phyloP scores from a whole-genome alignment of 2,329 filamentous ascomycete species.

The Aspergillus eucalypticola region DNA sequence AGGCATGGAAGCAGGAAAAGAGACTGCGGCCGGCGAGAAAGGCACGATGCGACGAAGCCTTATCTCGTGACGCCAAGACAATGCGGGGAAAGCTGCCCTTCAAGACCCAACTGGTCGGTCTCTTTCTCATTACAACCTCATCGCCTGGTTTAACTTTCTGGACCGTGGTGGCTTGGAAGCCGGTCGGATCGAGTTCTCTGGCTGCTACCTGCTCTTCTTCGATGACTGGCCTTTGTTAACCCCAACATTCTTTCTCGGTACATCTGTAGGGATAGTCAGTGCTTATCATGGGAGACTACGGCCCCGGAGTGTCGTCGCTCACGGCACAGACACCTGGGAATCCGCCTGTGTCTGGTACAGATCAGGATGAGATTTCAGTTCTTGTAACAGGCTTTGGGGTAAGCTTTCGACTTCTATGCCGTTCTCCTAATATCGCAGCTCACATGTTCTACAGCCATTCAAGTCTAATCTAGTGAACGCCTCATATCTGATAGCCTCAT shows the following conservation, averaged over 20 bases:
- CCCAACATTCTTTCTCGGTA: neutral
- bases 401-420: slow-evolving; percentile 11
- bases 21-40: neutral
- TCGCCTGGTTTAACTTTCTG: neutral
- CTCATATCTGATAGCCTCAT: slow-evolving; percentile 73
- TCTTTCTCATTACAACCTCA: neutral
- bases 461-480: slow-evolving; percentile 73
- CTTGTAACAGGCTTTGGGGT: slow-evolving; percentile 24
- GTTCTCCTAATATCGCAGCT: neutral
- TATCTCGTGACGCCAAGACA: neutral
- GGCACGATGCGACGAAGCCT: neutral
- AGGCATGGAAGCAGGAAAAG: neutral
- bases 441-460: slow-evolving; percentile 62
- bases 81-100: neutral
- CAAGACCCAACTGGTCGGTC: neutral
- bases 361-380: slow-evolving; percentile 30
- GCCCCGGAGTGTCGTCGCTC: slow-evolving; percentile 14
- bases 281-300: slow-evolving; percentile 33
- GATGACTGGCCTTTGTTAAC: neutral
- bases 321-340: slow-evolving; percentile 14
- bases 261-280: neutral
- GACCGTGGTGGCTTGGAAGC: neutral
- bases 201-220: neutral
- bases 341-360: slow-evolving; percentile 14
- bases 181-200: too few relatives aligned